Evolutionary conservation across 768 basidiomycete species (phyloP).

Genomic region (Termitomyces sp.): DNA sequence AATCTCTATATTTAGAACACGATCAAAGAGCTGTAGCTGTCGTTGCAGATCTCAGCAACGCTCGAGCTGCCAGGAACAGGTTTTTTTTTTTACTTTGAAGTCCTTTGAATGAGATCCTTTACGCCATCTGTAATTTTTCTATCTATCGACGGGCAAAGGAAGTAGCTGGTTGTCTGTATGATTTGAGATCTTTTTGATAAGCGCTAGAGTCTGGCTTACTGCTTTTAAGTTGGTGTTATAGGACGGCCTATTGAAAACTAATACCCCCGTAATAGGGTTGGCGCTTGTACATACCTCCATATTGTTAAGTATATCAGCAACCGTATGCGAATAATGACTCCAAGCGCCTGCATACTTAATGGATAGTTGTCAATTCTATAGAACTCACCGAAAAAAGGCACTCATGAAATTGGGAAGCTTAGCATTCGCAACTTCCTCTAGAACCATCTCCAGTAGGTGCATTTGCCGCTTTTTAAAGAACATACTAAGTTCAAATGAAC

Average conservation of each 20-base stretch:
- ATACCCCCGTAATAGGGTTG: background rate
- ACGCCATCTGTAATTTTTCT: background rate
- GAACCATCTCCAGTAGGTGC: background rate
- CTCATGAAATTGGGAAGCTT: background rate
- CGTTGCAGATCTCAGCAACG: constrained; percentile 3
- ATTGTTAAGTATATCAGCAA: too few species aligned
- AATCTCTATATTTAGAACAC: background rate
- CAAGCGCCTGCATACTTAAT: background rate
- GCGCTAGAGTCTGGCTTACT: background rate
- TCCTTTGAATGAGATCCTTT: too few species aligned
- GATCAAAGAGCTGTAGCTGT: background rate
- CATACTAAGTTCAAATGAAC: background rate
- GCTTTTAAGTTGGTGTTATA: background rate
- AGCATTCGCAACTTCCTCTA: background rate
- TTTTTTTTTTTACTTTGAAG: too few species aligned
- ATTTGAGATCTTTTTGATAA: background rate
- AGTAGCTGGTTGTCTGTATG: background rate
- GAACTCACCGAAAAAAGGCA: background rate
- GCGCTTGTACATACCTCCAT: too few species aligned
- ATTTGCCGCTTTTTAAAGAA: background rate
- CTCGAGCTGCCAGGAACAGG: constrained; percentile 9
- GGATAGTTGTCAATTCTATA: background rate
- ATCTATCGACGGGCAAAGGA: background rate
- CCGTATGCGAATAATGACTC: background rate
- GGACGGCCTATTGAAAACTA: background rate